Evolutionary conservation across 2,329 filamentous ascomycete genomes (phyloP).

Genomic region (Fulvia fulva): DNA sequence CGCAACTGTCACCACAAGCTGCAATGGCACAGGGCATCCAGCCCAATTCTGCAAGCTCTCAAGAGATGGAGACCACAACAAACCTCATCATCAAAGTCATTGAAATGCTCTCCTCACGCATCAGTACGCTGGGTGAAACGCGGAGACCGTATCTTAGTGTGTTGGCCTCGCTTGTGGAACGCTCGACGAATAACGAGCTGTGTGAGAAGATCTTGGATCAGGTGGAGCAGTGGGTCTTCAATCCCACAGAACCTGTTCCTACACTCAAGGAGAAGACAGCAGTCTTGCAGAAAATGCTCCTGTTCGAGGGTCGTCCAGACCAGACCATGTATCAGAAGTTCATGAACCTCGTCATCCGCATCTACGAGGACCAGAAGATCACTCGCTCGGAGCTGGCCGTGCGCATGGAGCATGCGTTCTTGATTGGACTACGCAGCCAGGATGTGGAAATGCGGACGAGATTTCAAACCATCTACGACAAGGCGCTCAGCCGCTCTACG

Average conservation of each 20-base stretch:
- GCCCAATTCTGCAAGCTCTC: conserved; percentile 57
- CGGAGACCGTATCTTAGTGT: conserved; percentile 92
- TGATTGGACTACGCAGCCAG: conserved; percentile 87
- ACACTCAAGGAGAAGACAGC: conserved; percentile 98
- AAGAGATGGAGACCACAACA: conserved; percentile 84
- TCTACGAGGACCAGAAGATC: conserved; percentile 97
- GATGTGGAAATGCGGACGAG: conserved; percentile 96
- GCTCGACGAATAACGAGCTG: conserved; percentile 79
- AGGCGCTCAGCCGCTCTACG: conserved; percentile 86
- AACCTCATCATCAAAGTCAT: conserved; percentile 92
- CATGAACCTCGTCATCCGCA: conserved; percentile 90
- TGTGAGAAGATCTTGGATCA: conserved; percentile 91
- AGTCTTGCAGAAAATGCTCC: conserved; percentile 97
- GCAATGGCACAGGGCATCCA: conserved; percentile 41
- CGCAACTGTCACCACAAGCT: conserved; percentile 59
- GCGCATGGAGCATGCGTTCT: conserved; percentile 94
- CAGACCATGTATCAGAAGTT: conserved; percentile 86
- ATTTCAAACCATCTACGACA: conserved; percentile 95
- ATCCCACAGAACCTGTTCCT: conserved; percentile 89
- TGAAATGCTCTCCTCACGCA: conserved; percentile 83
- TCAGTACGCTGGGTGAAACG: conserved; percentile 88
- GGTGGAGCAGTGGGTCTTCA: conserved; percentile 95
- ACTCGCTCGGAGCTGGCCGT: conserved; percentile 93
- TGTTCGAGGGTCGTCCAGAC: conserved; percentile 83
- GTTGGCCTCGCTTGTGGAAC: conserved; percentile 89